Percentiles rank a stretch among this genome's conserved stretches.
Conservation (phyloP, 805 yeast genomes). For the Lachancea sp. region DNA sequence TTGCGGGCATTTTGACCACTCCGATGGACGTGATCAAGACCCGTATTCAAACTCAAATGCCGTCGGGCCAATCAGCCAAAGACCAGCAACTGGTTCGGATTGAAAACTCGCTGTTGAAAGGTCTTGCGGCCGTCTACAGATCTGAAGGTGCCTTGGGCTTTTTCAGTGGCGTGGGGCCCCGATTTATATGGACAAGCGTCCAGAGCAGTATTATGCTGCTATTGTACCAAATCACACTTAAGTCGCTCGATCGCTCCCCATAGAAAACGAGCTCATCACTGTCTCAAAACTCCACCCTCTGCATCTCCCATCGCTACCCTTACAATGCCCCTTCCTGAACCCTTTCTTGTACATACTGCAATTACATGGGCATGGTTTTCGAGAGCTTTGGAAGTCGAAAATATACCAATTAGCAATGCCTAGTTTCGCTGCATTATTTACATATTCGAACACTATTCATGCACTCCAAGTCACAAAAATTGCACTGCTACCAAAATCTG, state of each 20-base stretch:
- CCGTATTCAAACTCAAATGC: constrained; percentile 83
- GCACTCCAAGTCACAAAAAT: no score
- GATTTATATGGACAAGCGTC: constrained; percentile 92
- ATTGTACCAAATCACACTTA: constrained; percentile 73
- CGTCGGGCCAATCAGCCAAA: constrained; percentile 8
- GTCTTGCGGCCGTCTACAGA: constrained; percentile 50
- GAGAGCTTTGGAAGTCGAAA: no score
- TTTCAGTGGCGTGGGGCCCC: constrained; percentile 93
- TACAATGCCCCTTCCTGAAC: neutral
- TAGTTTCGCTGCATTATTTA: neutral
- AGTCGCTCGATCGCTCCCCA: constrained; percentile 29
- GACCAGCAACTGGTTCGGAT: constrained; percentile 8
- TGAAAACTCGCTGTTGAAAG: constrained; percentile 42
- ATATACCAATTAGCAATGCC: no score
- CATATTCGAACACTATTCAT: neutral
- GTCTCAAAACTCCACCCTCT: neutral
- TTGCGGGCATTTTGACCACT: constrained; percentile 84
- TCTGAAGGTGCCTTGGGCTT: constrained; percentile 74
- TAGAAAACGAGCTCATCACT: neutral
- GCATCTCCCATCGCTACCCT: neutral
- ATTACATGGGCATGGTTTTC: no score
- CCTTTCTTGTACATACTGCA: no score
- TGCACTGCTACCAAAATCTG: no score
- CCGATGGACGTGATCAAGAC: constrained; percentile 92
- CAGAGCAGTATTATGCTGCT: constrained; percentile 93